Evolutionary conservation across 2,329 filamentous ascomycete genomes (phyloP), one percentile per base, ranked within the genome.

Genomic region (Fonsecaea multimorphosa): DNA sequence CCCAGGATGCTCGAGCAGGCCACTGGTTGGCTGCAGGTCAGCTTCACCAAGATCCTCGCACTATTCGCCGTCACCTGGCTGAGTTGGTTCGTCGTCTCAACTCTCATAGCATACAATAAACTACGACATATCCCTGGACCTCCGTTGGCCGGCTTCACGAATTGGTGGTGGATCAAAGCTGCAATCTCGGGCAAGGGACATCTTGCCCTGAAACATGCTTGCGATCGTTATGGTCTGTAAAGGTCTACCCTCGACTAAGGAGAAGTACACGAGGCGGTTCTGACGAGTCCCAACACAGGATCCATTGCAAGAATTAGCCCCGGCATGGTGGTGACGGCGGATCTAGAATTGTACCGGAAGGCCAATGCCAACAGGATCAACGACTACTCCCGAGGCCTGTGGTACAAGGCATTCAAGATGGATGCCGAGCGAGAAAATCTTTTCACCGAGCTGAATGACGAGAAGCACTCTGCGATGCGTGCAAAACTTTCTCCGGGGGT

Each of bases 391-490:
- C 51, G 59, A 6, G 65, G 61, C 8, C 49, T 36, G n/a, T 85
- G 83, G 78, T 86, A 85, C 70, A 76, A 79, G 63, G 81, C 78
- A 3, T 68, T 83, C 63, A 79, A 81, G 14, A 78, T 89, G 66
- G 82, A 87, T 64, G 82, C 84, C 0, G 78, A 82, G n/a, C 76
- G 78, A 3, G 82, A 87, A 70, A 86, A 84, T 61, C 76, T 87
- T 36, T 86, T 87, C 65, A 82, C 79, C 1, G 78, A 84, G 68
- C 79, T 79, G 3, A 77, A 86, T 64, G 82, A 81, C 49, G 78
- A 77, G 4, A 78, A 79, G 49, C 85, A 87, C 67, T 74, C 78
- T 1, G 67, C 70, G 19, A 71, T 82, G 38, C 76, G 81, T 22
- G 81, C 81, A 69, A 82, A 85, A 67, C 82, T 87, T 78, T 78